These are phyloP conservation scores for Taxawa tesnikishii DNA, from an alignment of 2,329 filamentous ascomycete genomes.

Conservation along the genomic window DNA sequence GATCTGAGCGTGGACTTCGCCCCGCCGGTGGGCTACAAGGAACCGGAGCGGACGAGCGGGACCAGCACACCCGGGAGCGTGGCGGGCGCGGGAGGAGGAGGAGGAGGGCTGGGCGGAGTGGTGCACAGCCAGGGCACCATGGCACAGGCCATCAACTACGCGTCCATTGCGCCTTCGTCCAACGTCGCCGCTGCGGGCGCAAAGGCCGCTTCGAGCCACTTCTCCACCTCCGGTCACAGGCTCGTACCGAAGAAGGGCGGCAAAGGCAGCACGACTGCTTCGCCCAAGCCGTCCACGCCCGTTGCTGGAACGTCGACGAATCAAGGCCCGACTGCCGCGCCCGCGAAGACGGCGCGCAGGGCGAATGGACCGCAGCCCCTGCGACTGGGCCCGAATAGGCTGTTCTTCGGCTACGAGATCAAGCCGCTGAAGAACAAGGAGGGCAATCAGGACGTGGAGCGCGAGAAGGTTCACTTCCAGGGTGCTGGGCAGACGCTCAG, in stretches of 20 bases:
- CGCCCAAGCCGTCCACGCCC: constrained; percentile 44
- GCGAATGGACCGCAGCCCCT: constrained; percentile 78
- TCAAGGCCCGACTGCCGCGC: constrained; percentile 47
- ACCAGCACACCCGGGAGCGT: constrained; percentile 70
- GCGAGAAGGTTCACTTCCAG: constrained; percentile 49
- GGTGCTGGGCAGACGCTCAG: constrained; percentile 74
- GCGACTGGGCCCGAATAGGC: constrained; percentile 71
- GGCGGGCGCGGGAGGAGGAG: constrained; percentile 31
- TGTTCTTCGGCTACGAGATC: constrained; percentile 94
- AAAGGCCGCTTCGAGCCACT: constrained; percentile 60
- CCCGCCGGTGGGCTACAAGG: constrained; percentile 83
- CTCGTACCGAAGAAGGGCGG: constrained; percentile 72
- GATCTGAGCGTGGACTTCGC: constrained; percentile 96
- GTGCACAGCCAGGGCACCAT: constrained; percentile 82
- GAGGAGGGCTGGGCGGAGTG: constrained; percentile 49
- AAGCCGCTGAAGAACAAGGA: constrained; percentile 74
- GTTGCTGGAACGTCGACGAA: constrained; percentile 23
- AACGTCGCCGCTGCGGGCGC: constrained; percentile 51
- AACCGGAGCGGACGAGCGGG: constrained; percentile 67
- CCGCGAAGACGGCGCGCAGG: constrained; percentile 28
- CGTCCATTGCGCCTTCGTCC: constrained; percentile 70
- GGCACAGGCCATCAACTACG: constrained; percentile 97
- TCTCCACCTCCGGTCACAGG: constrained; percentile 67
- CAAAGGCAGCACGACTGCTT: constrained; percentile 48
- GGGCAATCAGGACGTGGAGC: constrained; percentile 53